Conservation (phyloP, 768 basidiomycete species). For the Paxillus involutus region DNA sequence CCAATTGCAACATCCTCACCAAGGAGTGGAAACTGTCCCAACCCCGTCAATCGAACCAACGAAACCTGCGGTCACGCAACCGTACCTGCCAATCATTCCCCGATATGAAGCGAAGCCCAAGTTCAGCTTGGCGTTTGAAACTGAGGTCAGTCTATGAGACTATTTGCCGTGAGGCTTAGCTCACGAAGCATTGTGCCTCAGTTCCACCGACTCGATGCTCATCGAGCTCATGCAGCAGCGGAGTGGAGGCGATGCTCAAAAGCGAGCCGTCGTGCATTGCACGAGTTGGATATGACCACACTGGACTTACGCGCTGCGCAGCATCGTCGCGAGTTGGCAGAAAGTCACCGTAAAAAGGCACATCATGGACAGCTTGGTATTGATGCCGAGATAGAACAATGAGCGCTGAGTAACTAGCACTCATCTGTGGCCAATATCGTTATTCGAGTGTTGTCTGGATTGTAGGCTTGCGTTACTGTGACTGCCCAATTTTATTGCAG, state of each 20-base stretch:
- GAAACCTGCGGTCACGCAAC: slow-evolving; percentile 19
- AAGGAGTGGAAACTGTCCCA: neutral
- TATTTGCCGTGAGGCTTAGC: neutral
- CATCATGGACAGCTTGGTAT: slow-evolving; percentile 61
- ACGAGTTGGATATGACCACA: slow-evolving; percentile 59
- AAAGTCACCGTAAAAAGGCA: slow-evolving; percentile 61
- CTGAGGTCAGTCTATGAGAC: slow-evolving; percentile 22
- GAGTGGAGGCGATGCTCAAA: slow-evolving; percentile 42
- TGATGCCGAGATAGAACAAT: slow-evolving; percentile 36
- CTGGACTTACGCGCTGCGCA: slow-evolving; percentile 63
- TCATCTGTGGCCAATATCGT: neutral
- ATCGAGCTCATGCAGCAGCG: slow-evolving; percentile 38
- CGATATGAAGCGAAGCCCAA: slow-evolving; percentile 25
- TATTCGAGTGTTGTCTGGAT: slow-evolving; percentile 25
- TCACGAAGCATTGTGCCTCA: slow-evolving; percentile 6
- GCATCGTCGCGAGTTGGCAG: slow-evolving; percentile 56
- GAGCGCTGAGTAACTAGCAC: neutral
- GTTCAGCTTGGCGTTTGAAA: slow-evolving; percentile 25
- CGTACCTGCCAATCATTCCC: slow-evolving; percentile 35
- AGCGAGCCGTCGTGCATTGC: slow-evolving; percentile 48
- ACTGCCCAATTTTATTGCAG: slow-evolving; percentile 61
- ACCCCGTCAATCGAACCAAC: slow-evolving; percentile 13
- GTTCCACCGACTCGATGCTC: slow-evolving; percentile 36
- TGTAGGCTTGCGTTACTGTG: slow-evolving; percentile 15
- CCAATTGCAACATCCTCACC: neutral